Conservation (phyloP, 768 basidiomycete species). For the Tricholoma hemisulphureum region DNA sequence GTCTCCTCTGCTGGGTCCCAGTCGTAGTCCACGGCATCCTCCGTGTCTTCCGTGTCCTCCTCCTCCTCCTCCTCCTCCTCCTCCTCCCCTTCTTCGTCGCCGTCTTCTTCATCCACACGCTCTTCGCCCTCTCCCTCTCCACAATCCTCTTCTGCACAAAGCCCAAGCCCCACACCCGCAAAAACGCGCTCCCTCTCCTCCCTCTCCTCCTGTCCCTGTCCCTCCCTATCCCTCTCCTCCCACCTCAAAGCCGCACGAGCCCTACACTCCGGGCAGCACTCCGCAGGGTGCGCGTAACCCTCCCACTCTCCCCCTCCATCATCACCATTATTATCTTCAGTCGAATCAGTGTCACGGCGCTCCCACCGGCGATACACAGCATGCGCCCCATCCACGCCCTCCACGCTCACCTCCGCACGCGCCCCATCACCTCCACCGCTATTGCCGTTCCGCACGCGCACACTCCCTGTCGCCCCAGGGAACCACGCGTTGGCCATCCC, state of each 20-base stretch:
- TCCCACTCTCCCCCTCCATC: not conserved
- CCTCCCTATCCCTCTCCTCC: not conserved
- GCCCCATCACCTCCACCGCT: conserved; percentile 16
- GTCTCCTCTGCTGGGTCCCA: conserved; percentile 29
- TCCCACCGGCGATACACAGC: not conserved
- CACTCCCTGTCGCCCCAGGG: conserved; percentile 25
- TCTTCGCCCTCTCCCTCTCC: conserved; percentile 2
- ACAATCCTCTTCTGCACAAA: conserved; percentile 7
- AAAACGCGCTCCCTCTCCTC: not conserved
- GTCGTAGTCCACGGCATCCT: too few species aligned
- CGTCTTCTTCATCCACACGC: not conserved
- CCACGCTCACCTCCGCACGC: conserved; percentile 14
- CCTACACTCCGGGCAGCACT: not conserved
- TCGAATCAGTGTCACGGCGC: not conserved
- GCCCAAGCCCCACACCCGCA: not conserved
- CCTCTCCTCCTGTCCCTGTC: not conserved
- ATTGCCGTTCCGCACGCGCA: conserved; percentile 14
- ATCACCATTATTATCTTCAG: not conserved
- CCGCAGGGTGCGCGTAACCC: not conserved
- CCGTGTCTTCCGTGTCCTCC: conserved; percentile 4
- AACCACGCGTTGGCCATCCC: conserved; percentile 43
- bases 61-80: conserved; percentile 7
- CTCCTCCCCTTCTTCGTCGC: not conserved
- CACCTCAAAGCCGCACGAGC: not conserved
- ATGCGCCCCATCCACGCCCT: not conserved